Evolutionary conservation across 306 rosid genomes (phyloP).

Genomic region (Vigna radiata): DNA sequence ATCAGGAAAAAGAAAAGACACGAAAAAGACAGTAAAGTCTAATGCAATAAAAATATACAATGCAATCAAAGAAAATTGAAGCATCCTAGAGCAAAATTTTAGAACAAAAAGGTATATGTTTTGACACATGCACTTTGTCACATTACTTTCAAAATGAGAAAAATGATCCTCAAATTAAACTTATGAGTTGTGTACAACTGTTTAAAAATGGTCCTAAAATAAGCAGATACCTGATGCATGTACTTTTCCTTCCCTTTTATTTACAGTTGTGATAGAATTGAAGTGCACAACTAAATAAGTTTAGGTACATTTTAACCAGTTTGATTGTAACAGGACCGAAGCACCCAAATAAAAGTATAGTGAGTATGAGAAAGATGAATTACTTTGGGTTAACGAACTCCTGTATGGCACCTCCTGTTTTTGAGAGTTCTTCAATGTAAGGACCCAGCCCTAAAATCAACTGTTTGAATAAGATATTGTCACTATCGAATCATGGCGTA

Average conservation of each 20-base stretch:
- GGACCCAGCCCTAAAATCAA: conserved; percentile 91
- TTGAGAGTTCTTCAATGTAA: conserved; percentile 88
- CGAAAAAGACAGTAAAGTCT: conserved; percentile 8
- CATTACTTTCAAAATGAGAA: not conserved
- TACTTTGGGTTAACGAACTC: conserved; percentile 99
- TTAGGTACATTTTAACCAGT: not conserved
- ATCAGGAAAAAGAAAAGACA: conserved; percentile 8
- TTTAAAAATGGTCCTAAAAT: not conserved
- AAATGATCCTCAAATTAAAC: not conserved
- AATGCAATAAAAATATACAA: conserved; percentile 25
- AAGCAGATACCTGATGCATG: not conserved
- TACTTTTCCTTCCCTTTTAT: not conserved
- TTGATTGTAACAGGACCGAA: not conserved
- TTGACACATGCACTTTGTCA: not conserved
- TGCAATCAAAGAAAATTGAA: conserved; percentile 27
- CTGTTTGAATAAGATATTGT: conserved; percentile 56
- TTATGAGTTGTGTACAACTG: not conserved
- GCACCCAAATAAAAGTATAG: conserved; percentile 25
- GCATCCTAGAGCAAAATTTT: conserved; percentile 24
- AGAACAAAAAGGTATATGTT: not conserved
- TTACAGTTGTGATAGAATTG: not conserved
- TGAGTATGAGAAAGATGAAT: conserved; percentile 40
- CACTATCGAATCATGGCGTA: conserved; percentile 37
- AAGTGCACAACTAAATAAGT: not conserved
- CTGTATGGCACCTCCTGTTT: conserved; percentile 82